These are phyloP conservation scores for Metschnikowia vanudenii DNA, from an alignment of 805 yeast genomes.

Conservation along the genomic window DNA sequence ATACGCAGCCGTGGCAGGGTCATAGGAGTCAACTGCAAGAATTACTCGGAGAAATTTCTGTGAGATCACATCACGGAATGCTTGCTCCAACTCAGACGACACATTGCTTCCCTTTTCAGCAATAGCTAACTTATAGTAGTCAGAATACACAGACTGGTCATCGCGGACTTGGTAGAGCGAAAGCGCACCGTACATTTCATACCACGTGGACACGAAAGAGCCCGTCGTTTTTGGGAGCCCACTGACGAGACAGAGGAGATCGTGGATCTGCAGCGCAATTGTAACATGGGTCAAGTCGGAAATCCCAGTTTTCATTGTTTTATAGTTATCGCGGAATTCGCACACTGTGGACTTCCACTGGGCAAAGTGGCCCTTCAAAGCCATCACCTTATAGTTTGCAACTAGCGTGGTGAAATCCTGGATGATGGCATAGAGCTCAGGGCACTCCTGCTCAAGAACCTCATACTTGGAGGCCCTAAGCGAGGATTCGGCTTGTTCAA, in stretches of 20 bases:
- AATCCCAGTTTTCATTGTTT: constrained; percentile 25
- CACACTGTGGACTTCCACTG: constrained; percentile 52
- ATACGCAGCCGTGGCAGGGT: constrained; percentile 62
- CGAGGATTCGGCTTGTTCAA: constrained; percentile 52
- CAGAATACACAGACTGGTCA: constrained; percentile 33
- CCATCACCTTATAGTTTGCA: constrained; percentile 39
- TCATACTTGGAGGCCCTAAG: constrained; percentile 44
- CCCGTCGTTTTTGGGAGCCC: constrained; percentile 53
- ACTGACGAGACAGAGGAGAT: constrained; percentile 43
- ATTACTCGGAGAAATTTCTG: constrained; percentile 58
- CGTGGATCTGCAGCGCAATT: constrained; percentile 38
- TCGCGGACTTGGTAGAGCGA: constrained; percentile 57
- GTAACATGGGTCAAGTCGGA: constrained; percentile 24
- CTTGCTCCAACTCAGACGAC: constrained; percentile 20
- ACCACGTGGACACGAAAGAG: constrained; percentile 59
- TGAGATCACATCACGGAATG: constrained; percentile 55
- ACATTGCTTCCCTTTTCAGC: constrained; percentile 25
- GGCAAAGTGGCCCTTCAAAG: constrained; percentile 42
- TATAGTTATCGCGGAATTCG: constrained; percentile 45
- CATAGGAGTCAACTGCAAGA: constrained; percentile 57
- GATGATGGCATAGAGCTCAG: constrained; percentile 37
- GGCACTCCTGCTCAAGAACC: constrained; percentile 30
- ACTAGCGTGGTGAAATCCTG: constrained; percentile 42
- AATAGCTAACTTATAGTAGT: constrained; percentile 34
- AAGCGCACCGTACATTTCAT: constrained; percentile 59